These are phyloP conservation scores for Raphanus sativus DNA, from an alignment of 345 rosid genomes.

Conservation along the genomic window DNA sequence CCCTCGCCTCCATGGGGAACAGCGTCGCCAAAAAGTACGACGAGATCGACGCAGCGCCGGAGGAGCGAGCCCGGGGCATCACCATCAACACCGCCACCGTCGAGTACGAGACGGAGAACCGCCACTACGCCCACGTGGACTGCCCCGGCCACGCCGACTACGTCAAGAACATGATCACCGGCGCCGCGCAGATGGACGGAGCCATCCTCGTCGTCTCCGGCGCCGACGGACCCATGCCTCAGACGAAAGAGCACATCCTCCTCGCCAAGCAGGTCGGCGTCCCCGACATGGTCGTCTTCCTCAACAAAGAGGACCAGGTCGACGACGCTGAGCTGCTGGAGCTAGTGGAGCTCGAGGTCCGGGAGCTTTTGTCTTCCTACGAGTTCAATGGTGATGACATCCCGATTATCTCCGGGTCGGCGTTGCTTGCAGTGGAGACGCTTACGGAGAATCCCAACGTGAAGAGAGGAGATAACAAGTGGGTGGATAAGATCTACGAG, in stretches of 20 bases:
- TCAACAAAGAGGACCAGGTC: constrained; percentile 90
- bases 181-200: constrained; percentile 93
- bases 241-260: constrained; percentile 86
- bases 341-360: constrained; percentile 90
- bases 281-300: constrained; percentile 82
- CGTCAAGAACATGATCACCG: constrained; percentile 90
- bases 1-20: constrained; percentile 65
- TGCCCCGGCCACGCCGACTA: constrained; percentile 93
- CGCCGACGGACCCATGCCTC: constrained; percentile 93
- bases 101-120: constrained; percentile 83
- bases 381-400: constrained; percentile 87
- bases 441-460: constrained; percentile 64
- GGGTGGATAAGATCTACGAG: constrained; percentile 90
- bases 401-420: constrained; percentile 83
- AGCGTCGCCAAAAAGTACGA: constrained; percentile 79
- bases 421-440: constrained; percentile 77
- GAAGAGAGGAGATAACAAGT: constrained; percentile 71
- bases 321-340: constrained; percentile 86
- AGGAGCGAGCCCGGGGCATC: constrained; percentile 91
- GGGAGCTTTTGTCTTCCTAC: constrained; percentile 76
- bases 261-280: constrained; percentile 92
- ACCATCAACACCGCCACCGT: constrained; percentile 93
- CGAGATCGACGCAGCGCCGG: constrained; percentile 97
- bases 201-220: constrained; percentile 84
- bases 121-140: constrained; percentile 94